Percentiles rank a stretch among this genome's conserved stretches.
phyloP scores from a whole-genome alignment of 2,329 filamentous ascomycete species.

The Xylaria multiplex region DNA sequence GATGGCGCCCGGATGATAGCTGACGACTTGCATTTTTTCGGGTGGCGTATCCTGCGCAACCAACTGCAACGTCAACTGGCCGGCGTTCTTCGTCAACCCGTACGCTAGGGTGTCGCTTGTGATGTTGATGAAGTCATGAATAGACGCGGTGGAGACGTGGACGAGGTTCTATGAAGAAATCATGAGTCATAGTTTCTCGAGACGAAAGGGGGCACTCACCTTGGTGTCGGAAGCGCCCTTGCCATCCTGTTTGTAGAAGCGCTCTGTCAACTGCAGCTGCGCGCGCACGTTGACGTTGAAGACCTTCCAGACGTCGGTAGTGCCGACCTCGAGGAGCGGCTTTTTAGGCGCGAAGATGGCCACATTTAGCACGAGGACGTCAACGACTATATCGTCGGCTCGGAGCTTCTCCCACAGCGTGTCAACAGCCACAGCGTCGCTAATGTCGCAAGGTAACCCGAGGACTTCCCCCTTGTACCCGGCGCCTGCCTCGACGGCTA shows the following conservation, averaged over 20 bases:
- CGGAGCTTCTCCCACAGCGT: slow-evolving; percentile 48
- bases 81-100: slow-evolving; percentile 53
- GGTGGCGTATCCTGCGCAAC: slow-evolving; percentile 51
- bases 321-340: slow-evolving; percentile 42
- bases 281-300: slow-evolving; percentile 48
- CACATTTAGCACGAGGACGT: slow-evolving; percentile 52
- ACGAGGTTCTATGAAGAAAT: slow-evolving; percentile 15
- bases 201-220: slow-evolving; percentile 20
- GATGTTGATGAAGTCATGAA: slow-evolving; percentile 49
- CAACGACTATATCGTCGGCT: slow-evolving; percentile 42
- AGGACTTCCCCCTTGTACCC: slow-evolving; percentile 33
- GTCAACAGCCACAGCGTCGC: slow-evolving; percentile 40
- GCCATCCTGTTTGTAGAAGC: slow-evolving; percentile 51
- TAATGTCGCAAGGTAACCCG: slow-evolving; percentile 42
- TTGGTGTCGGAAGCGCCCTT: slow-evolving; percentile 33
- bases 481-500: slow-evolving; percentile 32
- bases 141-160: slow-evolving; percentile 21
- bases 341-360: slow-evolving; percentile 30
- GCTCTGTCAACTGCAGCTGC: slow-evolving; percentile 47
- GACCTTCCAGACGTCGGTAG: slow-evolving; percentile 41
- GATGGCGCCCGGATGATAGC: slow-evolving; percentile 54
- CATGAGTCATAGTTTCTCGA: background rate
- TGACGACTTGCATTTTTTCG: slow-evolving; percentile 53
- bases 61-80: slow-evolving; percentile 51
- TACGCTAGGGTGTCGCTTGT: slow-evolving; percentile 49